Conservation (phyloP, 352 stramenopile species). For the Blastocystis sp. region DNA sequence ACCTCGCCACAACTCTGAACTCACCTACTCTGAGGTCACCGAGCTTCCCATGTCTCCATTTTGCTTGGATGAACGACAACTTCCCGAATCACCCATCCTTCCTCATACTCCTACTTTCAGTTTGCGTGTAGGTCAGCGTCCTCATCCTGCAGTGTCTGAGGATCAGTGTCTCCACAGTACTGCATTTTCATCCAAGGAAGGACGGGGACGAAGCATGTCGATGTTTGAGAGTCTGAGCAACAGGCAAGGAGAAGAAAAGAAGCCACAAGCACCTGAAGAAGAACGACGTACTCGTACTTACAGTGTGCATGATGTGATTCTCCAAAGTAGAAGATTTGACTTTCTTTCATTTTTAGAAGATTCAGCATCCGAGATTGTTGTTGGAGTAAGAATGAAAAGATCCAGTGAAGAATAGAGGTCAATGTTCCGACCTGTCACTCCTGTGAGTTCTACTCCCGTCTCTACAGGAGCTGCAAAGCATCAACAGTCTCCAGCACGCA, state of each 20-base stretch:
- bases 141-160: not conserved
- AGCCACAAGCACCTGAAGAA: not conserved
- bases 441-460: no score
- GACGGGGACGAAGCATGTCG: constrained; percentile 6
- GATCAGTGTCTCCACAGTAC: not conserved
- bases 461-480: no score
- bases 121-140: not conserved
- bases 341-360: not conserved
- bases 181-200: not conserved
- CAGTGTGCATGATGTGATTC: constrained; percentile 55
- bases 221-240: constrained; percentile 18
- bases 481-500: no score
- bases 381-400: not conserved
- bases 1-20: not conserved
- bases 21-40: not conserved
- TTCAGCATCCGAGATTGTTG: not conserved
- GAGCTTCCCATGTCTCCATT: constrained; percentile 12
- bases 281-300: not conserved
- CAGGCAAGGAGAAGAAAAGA: not conserved
- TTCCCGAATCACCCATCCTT: not conserved
- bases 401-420: not conserved
- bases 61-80: constrained; percentile 6
- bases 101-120: not conserved
- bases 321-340: not conserved
- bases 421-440: not conserved